Evolutionary conservation across 2,329 filamentous ascomycete genomes (phyloP).

Genomic region (Aspergillus aculeatinus): DNA sequence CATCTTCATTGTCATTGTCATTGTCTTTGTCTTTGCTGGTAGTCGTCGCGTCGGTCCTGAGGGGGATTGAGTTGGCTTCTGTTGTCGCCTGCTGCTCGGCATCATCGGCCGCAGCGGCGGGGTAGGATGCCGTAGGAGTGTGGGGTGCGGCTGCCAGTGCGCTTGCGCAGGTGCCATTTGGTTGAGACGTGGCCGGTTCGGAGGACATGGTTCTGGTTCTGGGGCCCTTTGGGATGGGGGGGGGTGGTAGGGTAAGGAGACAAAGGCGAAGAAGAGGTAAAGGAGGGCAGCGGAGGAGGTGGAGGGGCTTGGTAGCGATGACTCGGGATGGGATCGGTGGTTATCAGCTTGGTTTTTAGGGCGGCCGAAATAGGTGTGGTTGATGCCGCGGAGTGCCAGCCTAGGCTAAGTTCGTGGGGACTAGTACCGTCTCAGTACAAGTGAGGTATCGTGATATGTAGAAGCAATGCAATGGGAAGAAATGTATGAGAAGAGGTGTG

Average conservation of each 20-base stretch:
- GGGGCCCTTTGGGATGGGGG: neutral
- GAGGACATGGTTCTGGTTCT: neutral
- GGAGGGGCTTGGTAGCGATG: neutral
- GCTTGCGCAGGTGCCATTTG: constrained; percentile 4
- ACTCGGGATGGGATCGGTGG: neutral
- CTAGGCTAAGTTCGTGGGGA: neutral
- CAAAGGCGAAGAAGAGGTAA: neutral
- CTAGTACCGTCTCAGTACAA: neutral
- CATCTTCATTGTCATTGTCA: neutral
- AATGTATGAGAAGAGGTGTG: too few species aligned
- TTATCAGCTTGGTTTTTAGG: neutral
- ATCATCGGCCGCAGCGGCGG: neutral
- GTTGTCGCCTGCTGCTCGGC: neutral
- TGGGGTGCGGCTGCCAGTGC: neutral
- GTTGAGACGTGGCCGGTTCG: neutral
- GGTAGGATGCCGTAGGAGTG: neutral
- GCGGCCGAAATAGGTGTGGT: neutral
- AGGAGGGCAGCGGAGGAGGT: neutral
- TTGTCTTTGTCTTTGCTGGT: neutral
- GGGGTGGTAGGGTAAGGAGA: neutral
- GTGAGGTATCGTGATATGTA: too few species aligned
- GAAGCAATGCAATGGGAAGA: neutral
- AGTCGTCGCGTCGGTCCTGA: neutral
- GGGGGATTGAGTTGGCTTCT: neutral
- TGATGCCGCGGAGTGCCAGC: neutral